A percentile compares a stretch with the other conserved stretches of the same genome.
These are phyloP conservation scores for Oldenlandia corymbosa DNA, from an alignment of 257 asterid species.

Conservation along the genomic window DNA sequence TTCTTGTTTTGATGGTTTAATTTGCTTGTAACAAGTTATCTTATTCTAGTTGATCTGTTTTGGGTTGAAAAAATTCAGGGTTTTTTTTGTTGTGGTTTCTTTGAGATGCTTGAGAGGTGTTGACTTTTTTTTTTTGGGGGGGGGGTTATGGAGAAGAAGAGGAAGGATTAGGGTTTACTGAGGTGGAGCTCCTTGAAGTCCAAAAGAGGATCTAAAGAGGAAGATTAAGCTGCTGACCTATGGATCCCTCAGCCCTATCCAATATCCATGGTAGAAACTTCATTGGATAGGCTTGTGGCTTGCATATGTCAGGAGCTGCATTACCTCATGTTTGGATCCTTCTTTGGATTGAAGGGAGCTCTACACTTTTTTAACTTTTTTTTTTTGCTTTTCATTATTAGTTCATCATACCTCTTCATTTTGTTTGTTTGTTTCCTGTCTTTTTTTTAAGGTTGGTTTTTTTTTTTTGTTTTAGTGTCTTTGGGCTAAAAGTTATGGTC, in stretches of 20 bases:
- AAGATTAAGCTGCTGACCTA: slow-evolving; percentile 67
- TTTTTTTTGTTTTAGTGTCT: neutral
- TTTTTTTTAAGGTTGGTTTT: slow-evolving; percentile 3
- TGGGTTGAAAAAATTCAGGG: neutral
- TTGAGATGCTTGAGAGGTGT: neutral
- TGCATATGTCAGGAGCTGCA: slow-evolving; percentile 82
- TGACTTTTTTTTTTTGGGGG: neutral
- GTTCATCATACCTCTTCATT: neutral
- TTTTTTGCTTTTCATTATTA: too few relatives aligned
- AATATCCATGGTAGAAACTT: neutral
- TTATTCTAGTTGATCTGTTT: neutral
- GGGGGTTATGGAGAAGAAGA: slow-evolving; percentile 28
- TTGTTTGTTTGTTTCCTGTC: slow-evolving; percentile 7
- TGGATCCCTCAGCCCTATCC: slow-evolving; percentile 83
- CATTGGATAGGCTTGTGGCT: slow-evolving; percentile 66
- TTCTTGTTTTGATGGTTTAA: neutral
- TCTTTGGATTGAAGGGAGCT: slow-evolving; percentile 99
- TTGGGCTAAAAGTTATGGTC: too few relatives aligned
- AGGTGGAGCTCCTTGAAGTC: slow-evolving; percentile 96
- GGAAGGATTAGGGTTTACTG: neutral
- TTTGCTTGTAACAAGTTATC: neutral
- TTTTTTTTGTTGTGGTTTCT: neutral
- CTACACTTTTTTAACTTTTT: slow-evolving; percentile 30
- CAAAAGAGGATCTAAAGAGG: slow-evolving; percentile 70
- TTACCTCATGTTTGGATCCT: slow-evolving; percentile 38